Base-by-base conservation (phyloP, 805 yeast genomes). In the Groenewaldozyma salmanticensis region DNA sequence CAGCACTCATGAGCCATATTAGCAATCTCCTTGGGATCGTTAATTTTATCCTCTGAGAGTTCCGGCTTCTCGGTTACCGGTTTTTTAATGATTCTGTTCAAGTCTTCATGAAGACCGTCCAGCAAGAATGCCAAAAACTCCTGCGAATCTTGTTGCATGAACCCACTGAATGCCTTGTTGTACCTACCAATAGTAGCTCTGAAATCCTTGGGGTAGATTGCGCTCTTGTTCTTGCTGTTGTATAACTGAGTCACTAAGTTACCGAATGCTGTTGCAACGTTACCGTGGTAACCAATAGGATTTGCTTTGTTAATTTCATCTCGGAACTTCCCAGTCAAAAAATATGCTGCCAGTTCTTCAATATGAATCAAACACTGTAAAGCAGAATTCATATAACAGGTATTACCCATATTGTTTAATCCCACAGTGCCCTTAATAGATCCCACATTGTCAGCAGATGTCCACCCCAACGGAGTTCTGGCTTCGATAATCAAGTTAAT, bases 331-430 rank as follows among this genome's bases (percentile, higher is more conserved):
- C 74, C 37, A 35, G 52, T 42, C 29, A 79, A 61, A 52, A 90
- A 92, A 56, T 86, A 90, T 33, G 76, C 70, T 6, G 79, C 74
- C 20, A 92, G 60, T 58, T 86, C 95, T 1, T 95, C 94, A 9
- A 88, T 71, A 55, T 90, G 97, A 9, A 52, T 72, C 33, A 90
- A 63, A 54, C 96, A 90, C 55, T 92, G 97, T 35, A 90, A 62
- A 0, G 96, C 96, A 6, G 94, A 83, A 59, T 86, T 87, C 96
- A 88, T 87, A 59, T 86, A 88, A 59, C 96, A 88, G 0, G 94
- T 79, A 57, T 88, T 88, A 2, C 96, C 96, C 46, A 87, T 64
- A 54, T 85, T 88, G 39, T 70, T 64, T 54, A 80, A 49, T 46
- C 96, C 80, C 44, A 69, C 59, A 36, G 67, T 55, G 49, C 96